A percentile compares a stretch with the other conserved stretches of the same genome.
phyloP scores from a whole-genome alignment of 179 eudicot species.

The Sideroxylon spinosum region DNA sequence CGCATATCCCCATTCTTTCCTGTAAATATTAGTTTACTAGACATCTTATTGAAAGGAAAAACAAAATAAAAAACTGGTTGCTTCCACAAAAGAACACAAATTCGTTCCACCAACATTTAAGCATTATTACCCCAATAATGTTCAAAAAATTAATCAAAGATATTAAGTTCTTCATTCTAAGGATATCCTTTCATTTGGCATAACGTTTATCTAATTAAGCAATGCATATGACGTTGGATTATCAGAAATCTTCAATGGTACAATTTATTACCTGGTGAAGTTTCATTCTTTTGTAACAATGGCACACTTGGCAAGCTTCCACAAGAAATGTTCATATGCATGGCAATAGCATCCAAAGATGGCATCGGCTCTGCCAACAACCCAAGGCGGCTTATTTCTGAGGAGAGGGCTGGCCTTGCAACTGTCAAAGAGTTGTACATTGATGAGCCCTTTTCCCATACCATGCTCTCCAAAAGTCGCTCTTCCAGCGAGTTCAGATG shows the following conservation, averaged over 20 bases:
- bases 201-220: neutral
- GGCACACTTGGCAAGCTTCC: conserved; percentile 63
- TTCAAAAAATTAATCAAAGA: neutral
- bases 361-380: conserved; percentile 97
- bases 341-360: conserved; percentile 84
- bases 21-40: conserved; percentile 22
- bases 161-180: neutral
- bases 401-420: conserved; percentile 69
- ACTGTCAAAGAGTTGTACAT: conserved; percentile 91
- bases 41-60: neutral
- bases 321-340: conserved; percentile 56
- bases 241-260: neutral
- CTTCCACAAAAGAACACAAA: neutral
- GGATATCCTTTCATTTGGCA: neutral
- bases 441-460: conserved; percentile 98
- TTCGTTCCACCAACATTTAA: neutral
- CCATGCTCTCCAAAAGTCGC: conserved; percentile 91
- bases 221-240: neutral
- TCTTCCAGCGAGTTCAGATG: conserved; percentile 94
- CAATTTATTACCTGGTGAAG: conserved; percentile 42
- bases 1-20: conserved; percentile 77
- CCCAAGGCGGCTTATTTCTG: conserved; percentile 73
- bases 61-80: neutral
- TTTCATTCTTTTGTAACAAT: conserved; percentile 51
- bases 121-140: neutral